Conservation (phyloP, 164 flowering plant species). For the Kalanchoe fedtschenkoi region DNA sequence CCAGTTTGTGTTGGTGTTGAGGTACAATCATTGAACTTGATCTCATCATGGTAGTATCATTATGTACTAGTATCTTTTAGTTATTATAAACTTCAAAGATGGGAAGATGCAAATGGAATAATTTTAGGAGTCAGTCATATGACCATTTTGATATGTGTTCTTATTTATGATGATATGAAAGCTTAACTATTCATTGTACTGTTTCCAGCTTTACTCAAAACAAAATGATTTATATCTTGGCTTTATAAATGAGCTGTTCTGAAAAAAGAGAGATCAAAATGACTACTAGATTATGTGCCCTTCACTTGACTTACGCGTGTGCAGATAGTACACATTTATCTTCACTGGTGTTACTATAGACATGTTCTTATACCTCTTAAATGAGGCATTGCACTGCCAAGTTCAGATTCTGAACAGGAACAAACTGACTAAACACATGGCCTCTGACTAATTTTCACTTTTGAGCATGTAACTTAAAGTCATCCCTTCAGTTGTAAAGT, state of each 20-base stretch:
- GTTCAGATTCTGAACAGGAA: not conserved
- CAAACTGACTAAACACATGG: not conserved
- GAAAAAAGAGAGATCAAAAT: too few species aligned
- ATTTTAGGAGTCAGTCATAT: too few species aligned
- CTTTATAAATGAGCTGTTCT: too few species aligned
- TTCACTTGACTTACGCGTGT: too few species aligned
- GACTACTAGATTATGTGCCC: too few species aligned
- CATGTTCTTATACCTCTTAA: not conserved
- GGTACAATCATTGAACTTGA: constrained; percentile 18
- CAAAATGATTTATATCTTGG: too few species aligned
- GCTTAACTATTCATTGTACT: too few species aligned
- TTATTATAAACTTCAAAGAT: not conserved
- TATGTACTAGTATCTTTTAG: not conserved
- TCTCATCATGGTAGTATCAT: not conserved
- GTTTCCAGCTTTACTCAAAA: too few species aligned
- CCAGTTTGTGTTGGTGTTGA: constrained; percentile 63
- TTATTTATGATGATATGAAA: too few species aligned
- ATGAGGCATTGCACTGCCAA: not conserved
- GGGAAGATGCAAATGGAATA: too few species aligned
- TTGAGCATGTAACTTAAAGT: not conserved
- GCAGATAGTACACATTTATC: not conserved
- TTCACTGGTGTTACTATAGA: not conserved
- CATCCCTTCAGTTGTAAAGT: not conserved
- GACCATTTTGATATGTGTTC: too few species aligned
- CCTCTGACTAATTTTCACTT: not conserved